Base-by-base conservation (phyloP, 169 alveolate genomes). In the Fabrea salina region DNA sequence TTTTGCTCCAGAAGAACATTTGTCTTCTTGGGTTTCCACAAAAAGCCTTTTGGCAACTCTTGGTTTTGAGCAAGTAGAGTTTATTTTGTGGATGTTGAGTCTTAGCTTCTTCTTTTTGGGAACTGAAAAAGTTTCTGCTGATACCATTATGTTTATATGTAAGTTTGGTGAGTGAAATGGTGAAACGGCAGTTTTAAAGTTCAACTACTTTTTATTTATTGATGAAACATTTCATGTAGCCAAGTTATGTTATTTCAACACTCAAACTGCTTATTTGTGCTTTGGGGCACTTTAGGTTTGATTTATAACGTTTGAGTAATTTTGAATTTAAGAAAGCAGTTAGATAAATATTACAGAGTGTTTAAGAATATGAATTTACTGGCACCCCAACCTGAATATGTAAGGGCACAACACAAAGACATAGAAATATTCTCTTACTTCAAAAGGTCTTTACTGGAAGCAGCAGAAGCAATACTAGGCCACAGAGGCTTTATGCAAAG, bases 301-400 rank as follows among this genome's bases (percentile, higher is more conserved):
- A n/a, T n/a, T n/a, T n/a, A n/a, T n/a, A n/a, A n/a, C n/a, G n/a
- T n/a, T n/a, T n/a, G n/a, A n/a, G n/a, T n/a, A n/a, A n/a, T n/a
- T n/a, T n/a, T n/a, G n/a, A n/a, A n/a, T n/a, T n/a, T n/a, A n/a
- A n/a, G n/a, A n/a, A n/a, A n/a, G n/a, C n/a, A n/a, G n/a, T n/a
- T n/a, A n/a, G n/a, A n/a, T n/a, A 47, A 47, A 1, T n/a, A n/a
- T 47, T 47, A 47, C 56, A 47, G 19, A 47, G 16, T n/a, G 19
- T 47, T 25, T 25, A 47, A 16, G 16, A 16, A 56, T 35, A 61
- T 61, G 74, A 61, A 61, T 37, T 8, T 61, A 19, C 2, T 61
- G 25, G 32, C 74, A 7, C 50, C 74, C 11, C 74, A 61, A 3
- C 74, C 32, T 37, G 74, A 61, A 51, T 61, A 61, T 37, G 27